Conservation (phyloP, 2,329 filamentous ascomycete species). For the Clonostachys rosea region DNA sequence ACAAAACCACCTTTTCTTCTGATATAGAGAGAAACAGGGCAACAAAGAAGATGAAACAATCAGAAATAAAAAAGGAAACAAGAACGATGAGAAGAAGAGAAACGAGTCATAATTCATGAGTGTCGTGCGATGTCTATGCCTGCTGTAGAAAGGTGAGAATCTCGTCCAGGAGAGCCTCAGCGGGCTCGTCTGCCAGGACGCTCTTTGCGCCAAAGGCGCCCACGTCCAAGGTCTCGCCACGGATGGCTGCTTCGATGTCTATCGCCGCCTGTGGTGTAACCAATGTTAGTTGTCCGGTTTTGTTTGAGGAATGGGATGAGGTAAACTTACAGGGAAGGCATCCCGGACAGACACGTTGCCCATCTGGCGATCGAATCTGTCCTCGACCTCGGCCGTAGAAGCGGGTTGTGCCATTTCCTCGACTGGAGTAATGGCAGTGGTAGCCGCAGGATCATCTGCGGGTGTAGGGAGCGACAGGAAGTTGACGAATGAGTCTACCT, state of each 20-base stretch:
- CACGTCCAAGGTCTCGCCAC: constrained; percentile 22
- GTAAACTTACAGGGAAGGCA: constrained; percentile 22
- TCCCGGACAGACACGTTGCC: constrained; percentile 5
- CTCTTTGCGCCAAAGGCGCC: constrained; percentile 30
- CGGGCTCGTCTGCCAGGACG: constrained; percentile 13
- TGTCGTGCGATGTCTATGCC: too few species aligned
- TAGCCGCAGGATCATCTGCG: not conserved
- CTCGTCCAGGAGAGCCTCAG: constrained; percentile 12
- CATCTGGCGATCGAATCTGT: not conserved
- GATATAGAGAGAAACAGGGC: not conserved
- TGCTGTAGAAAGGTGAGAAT: constrained; percentile 8
- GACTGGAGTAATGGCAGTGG: not conserved
- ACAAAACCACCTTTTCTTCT: not conserved
- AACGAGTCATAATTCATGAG: not conserved
- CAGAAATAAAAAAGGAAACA: not conserved
- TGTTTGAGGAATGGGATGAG: not conserved
- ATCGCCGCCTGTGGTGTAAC: constrained; percentile 18
- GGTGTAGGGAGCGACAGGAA: constrained; percentile 56
- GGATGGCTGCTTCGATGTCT: constrained; percentile 32
- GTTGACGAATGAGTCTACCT: constrained; percentile 73
- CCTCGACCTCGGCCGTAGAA: too few species aligned
- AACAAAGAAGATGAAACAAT: not conserved
- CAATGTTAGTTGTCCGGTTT: too few species aligned
- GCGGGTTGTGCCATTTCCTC: too few species aligned
- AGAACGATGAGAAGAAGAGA: not conserved